Conservation (phyloP, 345 rosid species). For the Citrus inodora region DNA sequence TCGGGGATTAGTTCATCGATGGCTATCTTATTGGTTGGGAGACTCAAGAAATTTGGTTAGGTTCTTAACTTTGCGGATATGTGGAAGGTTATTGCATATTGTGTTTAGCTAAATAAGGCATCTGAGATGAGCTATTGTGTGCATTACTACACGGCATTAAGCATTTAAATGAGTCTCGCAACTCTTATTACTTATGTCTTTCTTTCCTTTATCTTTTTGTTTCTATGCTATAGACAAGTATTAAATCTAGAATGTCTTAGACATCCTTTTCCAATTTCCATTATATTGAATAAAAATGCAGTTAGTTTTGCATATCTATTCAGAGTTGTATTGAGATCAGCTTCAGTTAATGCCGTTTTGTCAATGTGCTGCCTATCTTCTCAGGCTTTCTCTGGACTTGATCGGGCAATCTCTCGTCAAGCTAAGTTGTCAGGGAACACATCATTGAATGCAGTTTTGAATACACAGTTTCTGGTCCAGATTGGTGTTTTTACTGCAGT, state of each 20-base stretch:
- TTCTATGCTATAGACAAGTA: background rate
- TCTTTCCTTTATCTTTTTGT: background rate
- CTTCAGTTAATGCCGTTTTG: background rate
- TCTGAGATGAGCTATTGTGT: background rate
- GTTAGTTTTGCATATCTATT: background rate
- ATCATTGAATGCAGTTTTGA: constrained; percentile 86
- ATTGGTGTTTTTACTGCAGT: constrained; percentile 97
- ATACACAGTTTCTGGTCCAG: constrained; percentile 96
- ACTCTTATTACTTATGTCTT: background rate
- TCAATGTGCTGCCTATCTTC: constrained; percentile 18
- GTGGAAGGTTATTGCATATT: no score
- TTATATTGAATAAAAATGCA: background rate
- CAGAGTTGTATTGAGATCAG: background rate
- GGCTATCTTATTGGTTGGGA: background rate
- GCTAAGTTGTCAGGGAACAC: constrained; percentile 70
- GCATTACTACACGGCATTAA: background rate
- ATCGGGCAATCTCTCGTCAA: constrained; percentile 42
- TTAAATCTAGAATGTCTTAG: background rate
- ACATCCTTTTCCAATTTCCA: background rate
- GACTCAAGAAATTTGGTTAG: background rate
- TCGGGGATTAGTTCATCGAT: background rate
- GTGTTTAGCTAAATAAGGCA: background rate
- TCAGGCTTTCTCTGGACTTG: constrained; percentile 98
- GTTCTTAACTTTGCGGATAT: background rate
- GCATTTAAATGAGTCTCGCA: background rate